Evolutionary conservation across 495 filamentous ascomycete genomes (phyloP), one percentile per base, ranked within the genome.

Genomic region (Talaromyces liani): DNA sequence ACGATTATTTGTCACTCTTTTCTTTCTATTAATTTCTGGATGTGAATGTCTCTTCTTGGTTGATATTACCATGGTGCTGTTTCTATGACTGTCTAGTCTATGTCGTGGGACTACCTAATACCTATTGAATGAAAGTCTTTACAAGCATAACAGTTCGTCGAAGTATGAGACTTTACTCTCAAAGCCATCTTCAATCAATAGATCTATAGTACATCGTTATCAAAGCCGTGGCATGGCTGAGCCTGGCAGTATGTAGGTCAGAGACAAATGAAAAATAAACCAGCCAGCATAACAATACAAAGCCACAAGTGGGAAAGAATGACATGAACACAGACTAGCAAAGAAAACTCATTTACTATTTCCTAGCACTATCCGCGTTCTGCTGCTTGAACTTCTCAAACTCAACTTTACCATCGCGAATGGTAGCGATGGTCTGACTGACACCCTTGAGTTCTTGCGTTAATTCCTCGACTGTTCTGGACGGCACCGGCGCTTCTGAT

Each of bases 391-490:
- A 27, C 63, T 90, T 85, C 68, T 86, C 83, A 66, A 92, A 85
- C 55, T 79, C 79, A 31, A 89, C 87, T 72, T 90, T 89, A 3
- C 90, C 90, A 64, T 88, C 85, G 63, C 79, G 78, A 8, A 92
- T 80, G 54, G 75, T 82, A 0, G 88, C 89, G 36, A 89, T 74
- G 31, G 73, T 76, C 59, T 80, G 76, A 39, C 69, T 67, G 20
- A 73, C 69, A 51, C 73, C 75, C 49, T 73, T 68, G 39, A 75
- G 69, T 64, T 77, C 77, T 20, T 74, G 68, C 41, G 65, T 67
- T 49, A 77, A 29, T 27, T 69, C 64, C 27, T 77, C 76, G 20
- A 76, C 68, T 3, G 75, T 69, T 55, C 73, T 73, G 27, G 71
- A 63, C 51, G 73, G 66, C 4, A 67, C 74, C 2, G 74, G 64